phyloP scores from a whole-genome alignment of 148 eudicot species.

The Amaranthus hypochondriacus region DNA sequence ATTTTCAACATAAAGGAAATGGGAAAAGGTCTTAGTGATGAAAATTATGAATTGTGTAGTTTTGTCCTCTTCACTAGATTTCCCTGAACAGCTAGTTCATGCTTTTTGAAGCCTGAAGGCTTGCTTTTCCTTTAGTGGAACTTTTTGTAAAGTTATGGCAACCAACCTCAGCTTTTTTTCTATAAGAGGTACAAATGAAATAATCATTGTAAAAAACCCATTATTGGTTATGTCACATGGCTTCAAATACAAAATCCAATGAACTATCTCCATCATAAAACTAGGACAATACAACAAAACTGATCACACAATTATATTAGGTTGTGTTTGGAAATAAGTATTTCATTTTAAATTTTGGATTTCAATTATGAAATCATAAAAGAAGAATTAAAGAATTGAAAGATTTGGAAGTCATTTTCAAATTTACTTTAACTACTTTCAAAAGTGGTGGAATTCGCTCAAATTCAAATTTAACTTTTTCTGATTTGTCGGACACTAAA shows the following conservation, averaged over 20 bases:
- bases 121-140: constrained; percentile 24
- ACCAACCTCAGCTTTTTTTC: constrained; percentile 23
- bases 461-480: too few relatives aligned
- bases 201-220: constrained; percentile 11
- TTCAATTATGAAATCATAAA: too few relatives aligned
- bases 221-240: constrained; percentile 33
- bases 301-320: neutral
- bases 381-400: too few relatives aligned
- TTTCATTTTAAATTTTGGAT: neutral
- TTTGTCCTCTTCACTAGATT: constrained; percentile 26
- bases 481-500: too few relatives aligned
- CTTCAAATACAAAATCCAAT: constrained; percentile 23
- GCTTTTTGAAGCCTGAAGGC: constrained; percentile 18
- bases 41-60: neutral
- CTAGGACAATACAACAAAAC: constrained; percentile 10
- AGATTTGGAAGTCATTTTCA: too few relatives aligned
- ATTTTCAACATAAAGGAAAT: constrained; percentile 9
- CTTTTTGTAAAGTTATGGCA: constrained; percentile 30
- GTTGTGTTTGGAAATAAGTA: neutral
- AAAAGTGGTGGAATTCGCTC: too few relatives aligned
- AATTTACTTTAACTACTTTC: too few relatives aligned
- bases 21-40: neutral
- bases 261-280: constrained; percentile 21
- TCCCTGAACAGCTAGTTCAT: constrained; percentile 20
- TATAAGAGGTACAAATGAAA: constrained; percentile 5